Evolutionary conservation across 1,284 basidiomycete genomes (phyloP), one percentile per base, ranked within the genome.

Genomic region (Dichomitus squalens): DNA sequence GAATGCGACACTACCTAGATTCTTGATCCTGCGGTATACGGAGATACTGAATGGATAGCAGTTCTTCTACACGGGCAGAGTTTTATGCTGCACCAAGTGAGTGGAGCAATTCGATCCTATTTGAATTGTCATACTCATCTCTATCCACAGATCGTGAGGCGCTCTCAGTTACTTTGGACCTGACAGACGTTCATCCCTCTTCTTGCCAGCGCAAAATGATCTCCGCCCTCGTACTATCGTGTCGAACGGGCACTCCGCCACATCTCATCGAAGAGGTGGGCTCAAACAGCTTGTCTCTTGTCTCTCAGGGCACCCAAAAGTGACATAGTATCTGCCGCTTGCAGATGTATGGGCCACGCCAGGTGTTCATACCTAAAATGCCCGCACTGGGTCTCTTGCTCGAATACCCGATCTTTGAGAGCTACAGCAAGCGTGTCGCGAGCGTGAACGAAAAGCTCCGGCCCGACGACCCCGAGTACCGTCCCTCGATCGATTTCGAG

Each of bases 41-140:
- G 93, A 18, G 89, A 88, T 31, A 96, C 93, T 1, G 96, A 99
- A 70, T 99, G 96, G 96, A 87, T 99, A 49, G 92, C 90, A 49
- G 88, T 99, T 33, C 81, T 92, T 63, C 90, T 98, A 69, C 95
- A 98, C 68, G 97, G 96, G 0, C 97, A 99, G 73, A 96, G 93
- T 66, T 99, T 99, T 73, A 99, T 99, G 97, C 76, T 99, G 56
- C 96, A 99, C 73, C 96, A 99, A 78, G 89, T 89, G 65, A 52
- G 77, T 54, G 41, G 7, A 21, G 4, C 9, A 14, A 20, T 4
- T n/a, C 11, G 1, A 18, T 7, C 7, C 0, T 14, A 16, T 14
- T 20, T 27, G 16, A n/a, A 14, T 21, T 31, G 43, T 12, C 6
- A 20, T 52, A n/a, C 49, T 56, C 7, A 51, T 36, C 25, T 6